Base-by-base conservation (phyloP, 2,329 filamentous ascomycete species). In the Fusarium mangiferae region DNA sequence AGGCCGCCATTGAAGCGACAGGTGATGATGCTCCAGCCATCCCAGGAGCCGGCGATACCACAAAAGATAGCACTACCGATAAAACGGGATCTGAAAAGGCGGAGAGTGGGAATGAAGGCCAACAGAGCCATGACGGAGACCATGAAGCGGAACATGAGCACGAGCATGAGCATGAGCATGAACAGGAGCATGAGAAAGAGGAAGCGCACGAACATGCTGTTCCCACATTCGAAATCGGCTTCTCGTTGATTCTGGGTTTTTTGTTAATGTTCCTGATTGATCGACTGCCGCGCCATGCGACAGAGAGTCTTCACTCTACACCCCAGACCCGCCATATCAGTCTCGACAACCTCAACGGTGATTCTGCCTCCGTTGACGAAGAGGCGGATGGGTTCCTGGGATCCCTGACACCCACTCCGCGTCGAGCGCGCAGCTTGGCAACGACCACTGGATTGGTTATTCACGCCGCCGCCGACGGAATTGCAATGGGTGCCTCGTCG, bases 231-330 rank as follows among this genome's bases (percentile, higher is more conserved):
- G 96, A 94, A 83, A 93, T 99, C 66, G 96, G 96, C 10, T 87
- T 98, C 61, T 94, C 95, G 5, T 86, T 99, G 58, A 90, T 97
- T 62, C 85, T 94, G 22, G 96, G 96, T 18, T 99, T 98, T 82
- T 91, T 98, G 65, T 88, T 98, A 74, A 99, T 99, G 96, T 98
- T 98, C 80, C 89, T 99, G 28, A 93, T 99, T 79, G 96, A 99
- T 83, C 91, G 94, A 58, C 84, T 97, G 14, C 94, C 95, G 13
- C 90, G 91, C 45, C 93, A 95, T 80, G 90, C 91, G 11, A 88
- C 89, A 3, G 88, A 93, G 26, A 87, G 88, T 45, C 84, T 93
- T 42, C 91, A 91, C 77, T 85, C 89, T 26, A 87, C 89, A 42
- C 91, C 92, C 20, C 87, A 91, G 59, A 93, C 92, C 22, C 91